Percentiles rank a stretch among this genome's conserved stretches.
Evolutionary conservation across 2,329 filamentous ascomycete genomes (phyloP).

Genomic region (Aspergillus glaucus): DNA sequence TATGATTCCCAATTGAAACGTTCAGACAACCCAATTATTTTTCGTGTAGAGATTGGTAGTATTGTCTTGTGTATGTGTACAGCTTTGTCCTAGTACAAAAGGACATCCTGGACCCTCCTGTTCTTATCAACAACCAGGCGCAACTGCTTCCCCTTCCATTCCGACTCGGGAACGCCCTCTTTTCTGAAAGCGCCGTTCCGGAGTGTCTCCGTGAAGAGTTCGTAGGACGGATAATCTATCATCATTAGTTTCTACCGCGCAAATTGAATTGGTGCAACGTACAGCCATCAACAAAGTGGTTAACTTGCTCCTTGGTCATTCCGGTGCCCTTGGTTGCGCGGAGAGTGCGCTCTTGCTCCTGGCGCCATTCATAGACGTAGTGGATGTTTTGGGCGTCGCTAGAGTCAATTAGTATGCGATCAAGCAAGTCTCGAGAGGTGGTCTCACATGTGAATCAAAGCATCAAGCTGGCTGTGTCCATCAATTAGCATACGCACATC

Average conservation of each 20-base stretch:
- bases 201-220: conserved; percentile 58
- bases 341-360: conserved; percentile 70
- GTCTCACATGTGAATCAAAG: conserved; percentile 57
- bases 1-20: conserved; percentile 31
- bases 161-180: conserved; percentile 12
- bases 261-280: conserved; percentile 13
- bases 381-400: conserved; percentile 63
- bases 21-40: conserved; percentile 27
- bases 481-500: conserved; percentile 8
- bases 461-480: conserved; percentile 47
- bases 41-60: not conserved
- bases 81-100: conserved; percentile 39
- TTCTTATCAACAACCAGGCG: conserved; percentile 56
- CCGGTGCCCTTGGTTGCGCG: conserved; percentile 61
- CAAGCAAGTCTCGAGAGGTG: not conserved
- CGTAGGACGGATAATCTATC: conserved; percentile 62
- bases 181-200: conserved; percentile 51
- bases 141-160: conserved; percentile 51
- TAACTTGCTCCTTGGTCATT: conserved; percentile 77
- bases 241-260: conserved; percentile 2
- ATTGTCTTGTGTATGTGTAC: not conserved
- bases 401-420: not conserved
- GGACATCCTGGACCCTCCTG: conserved; percentile 53
- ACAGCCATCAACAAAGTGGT: conserved; percentile 66
- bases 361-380: conserved; percentile 79